Evolutionary conservation across 371 early-diverging fungal genomes (phyloP), one percentile per base, ranked within the genome.

Genomic region (Rhizopus sp.): DNA sequence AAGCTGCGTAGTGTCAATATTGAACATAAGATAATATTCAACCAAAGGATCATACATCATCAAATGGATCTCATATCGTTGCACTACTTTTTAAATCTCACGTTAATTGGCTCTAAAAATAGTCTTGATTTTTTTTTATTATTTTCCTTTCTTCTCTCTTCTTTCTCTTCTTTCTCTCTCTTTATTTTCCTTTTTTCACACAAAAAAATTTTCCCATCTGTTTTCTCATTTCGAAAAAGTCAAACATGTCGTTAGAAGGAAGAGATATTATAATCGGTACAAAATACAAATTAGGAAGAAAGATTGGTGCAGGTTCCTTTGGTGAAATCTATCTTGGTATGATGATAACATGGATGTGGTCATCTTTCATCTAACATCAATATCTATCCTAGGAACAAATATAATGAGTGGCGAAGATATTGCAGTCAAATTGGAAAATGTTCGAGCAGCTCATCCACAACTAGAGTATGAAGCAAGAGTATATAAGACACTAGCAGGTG

Each of bases 241-340:
- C 40, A 31, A 50, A 49, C 30, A 73, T 77, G 78, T 74, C 78
- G 29, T 66, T 77, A 50, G 78, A 77, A 64, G 78, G 75, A 65
- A 64, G 72, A 67, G 72, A 76, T 48, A 70, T 68, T 59, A 61
- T 75, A 50, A 61, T 74, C 60, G 97, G 93, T 59, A 88, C 90
- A 80, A 95, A 94, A 75, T 98, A 93, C 82, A 83, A 91, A 63
- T 77, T 99, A 53, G 94, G 96, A 49, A 83, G 94, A 62, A 98
- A 98, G 84, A 96, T 99, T 75, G 99, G 99, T 57, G 90, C 94
- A 53, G 99, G 99, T 60, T 93, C 96, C 44, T 99, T 99, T 88
- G 99, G 99, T 55, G 99, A 99, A 73, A 98, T 99, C 69, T 99
- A 94, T 75, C 82, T 97, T 52, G 96, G 95, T 90, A 80, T 60